Evolutionary conservation across 2,329 filamentous ascomycete genomes (phyloP), one percentile per base, ranked within the genome.

Genomic region (Penicillium sp.): DNA sequence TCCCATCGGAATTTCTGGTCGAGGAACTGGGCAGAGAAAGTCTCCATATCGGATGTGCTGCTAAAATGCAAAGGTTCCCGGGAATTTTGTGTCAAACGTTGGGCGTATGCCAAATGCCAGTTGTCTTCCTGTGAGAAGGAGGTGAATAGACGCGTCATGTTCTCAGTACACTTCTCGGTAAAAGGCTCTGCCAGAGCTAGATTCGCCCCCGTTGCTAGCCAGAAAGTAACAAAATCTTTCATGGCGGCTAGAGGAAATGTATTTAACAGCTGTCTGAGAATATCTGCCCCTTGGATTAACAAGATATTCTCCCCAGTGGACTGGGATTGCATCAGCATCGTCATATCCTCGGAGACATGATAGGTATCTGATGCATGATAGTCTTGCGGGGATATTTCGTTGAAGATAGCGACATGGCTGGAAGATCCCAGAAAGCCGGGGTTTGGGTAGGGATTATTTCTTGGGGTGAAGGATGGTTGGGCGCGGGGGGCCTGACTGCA

Each of bases 1-100:
- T 77, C 75, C 74, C 73, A 76, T 16, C 75, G 66, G 11, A 67
- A 57, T 40, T 71, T 68, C 17, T 68, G 61, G 22, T 61, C 50
- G 4, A 67, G 43, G 9, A 67, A 67, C 12, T 68, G 65, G 4
- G 58, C 56, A 14, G 60, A 61, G 30, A 66, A 68, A 14, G 28
- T 35, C 4, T 51, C 42, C 0, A 67, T 49, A 35, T 61, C 53
- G 5, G 61, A 57, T 0, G 48, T 41, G 9, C 36, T 50, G 17
- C 48, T 40, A 38, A 66, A 60, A 1, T 53, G 46, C 25, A 66
- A 44, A 16, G 61, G 61, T 16, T 51, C 53, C 12, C 59, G 62
- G 1, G 63, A 65, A 28, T 66, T 66, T 28, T 63, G 59, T 7
- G 64, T 49, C 12, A 66, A 14, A 5, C 61, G 61, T 37, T 62